phyloP scores from a whole-genome alignment of 139 green algal species.

The Chlorella sp. region DNA sequence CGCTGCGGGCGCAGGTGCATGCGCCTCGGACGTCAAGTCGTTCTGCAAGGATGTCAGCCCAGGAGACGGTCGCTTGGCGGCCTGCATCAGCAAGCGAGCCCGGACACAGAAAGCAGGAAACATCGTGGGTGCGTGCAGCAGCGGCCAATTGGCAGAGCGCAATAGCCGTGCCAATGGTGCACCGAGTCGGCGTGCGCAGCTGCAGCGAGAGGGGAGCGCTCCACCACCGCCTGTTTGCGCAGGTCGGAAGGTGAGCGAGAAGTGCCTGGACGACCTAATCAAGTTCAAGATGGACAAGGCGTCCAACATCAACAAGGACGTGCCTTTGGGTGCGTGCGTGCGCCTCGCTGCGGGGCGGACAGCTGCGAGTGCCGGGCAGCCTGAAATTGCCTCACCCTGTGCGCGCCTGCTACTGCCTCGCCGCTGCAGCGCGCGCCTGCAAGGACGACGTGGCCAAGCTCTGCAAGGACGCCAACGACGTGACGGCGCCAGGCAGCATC shows the following conservation, averaged over 20 bases:
- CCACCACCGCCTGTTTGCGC: neutral
- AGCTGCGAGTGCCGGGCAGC: no score
- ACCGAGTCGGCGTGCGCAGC: neutral
- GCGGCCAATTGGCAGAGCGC: neutral
- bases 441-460: slow-evolving; percentile 59
- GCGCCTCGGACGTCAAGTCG: slow-evolving; percentile 29
- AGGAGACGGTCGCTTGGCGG: slow-evolving; percentile 35
- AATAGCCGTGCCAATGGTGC: neutral
- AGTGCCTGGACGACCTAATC: slow-evolving; percentile 28
- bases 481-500: slow-evolving; percentile 29
- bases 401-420: no score
- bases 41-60: slow-evolving; percentile 42
- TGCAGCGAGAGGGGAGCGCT: no score
- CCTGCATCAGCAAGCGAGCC: slow-evolving; percentile 38
- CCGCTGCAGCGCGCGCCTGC: slow-evolving; percentile 47
- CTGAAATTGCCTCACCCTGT: no score
- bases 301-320: slow-evolving; percentile 74
- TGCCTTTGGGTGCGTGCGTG: slow-evolving; percentile 50
- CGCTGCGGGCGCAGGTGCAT: slow-evolving; percentile 47
- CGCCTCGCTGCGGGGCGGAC: no score
- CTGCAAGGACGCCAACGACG: slow-evolving; percentile 42
- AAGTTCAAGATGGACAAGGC: slow-evolving; percentile 43
- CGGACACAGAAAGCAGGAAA: slow-evolving; percentile 36
- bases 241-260: slow-evolving; percentile 43
- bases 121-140: slow-evolving; percentile 21